Evolutionary conservation across 768 basidiomycete genomes (phyloP).

Genomic region (Termitomyces eurrhizus): DNA sequence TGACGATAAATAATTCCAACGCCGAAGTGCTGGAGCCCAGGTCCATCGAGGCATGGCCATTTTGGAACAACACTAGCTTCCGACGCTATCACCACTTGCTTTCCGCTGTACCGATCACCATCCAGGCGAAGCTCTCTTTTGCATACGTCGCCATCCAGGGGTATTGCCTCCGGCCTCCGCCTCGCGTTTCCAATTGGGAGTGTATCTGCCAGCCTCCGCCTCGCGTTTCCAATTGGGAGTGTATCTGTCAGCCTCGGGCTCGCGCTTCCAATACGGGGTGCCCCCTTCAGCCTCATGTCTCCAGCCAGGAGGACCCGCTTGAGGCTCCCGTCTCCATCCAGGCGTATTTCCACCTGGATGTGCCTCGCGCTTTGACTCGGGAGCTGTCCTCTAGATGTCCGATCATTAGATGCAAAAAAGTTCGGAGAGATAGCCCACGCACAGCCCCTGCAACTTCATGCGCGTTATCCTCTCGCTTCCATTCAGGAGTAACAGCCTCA

Average conservation of each 20-base stretch:
- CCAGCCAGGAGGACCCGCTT: conserved; percentile 9
- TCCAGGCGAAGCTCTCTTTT: conserved; percentile 3
- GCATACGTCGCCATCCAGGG: conserved; percentile 1
- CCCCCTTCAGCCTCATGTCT: conserved; percentile 13
- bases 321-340: conserved; percentile 3
- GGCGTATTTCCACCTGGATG: neutral
- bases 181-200: conserved; percentile 10
- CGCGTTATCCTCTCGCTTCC: conserved; percentile 8
- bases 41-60: neutral
- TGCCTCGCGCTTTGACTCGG: neutral
- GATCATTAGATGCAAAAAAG: neutral
- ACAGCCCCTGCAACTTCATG: neutral
- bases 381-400: neutral
- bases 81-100: neutral
- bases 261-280: conserved; percentile 16
- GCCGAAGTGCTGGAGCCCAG: conserved; percentile 4
- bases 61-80: neutral
- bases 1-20: neutral
- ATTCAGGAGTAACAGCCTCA: conserved; percentile 2
- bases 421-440: neutral
- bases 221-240: conserved; percentile 10
- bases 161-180: conserved; percentile 7
- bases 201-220: conserved; percentile 4
- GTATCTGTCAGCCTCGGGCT: conserved; percentile 1
- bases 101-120: conserved; percentile 5